These are phyloP conservation scores for Oryza nivara DNA, from an alignment of 176 grass and related monocot species.

Conservation along the genomic window DNA sequence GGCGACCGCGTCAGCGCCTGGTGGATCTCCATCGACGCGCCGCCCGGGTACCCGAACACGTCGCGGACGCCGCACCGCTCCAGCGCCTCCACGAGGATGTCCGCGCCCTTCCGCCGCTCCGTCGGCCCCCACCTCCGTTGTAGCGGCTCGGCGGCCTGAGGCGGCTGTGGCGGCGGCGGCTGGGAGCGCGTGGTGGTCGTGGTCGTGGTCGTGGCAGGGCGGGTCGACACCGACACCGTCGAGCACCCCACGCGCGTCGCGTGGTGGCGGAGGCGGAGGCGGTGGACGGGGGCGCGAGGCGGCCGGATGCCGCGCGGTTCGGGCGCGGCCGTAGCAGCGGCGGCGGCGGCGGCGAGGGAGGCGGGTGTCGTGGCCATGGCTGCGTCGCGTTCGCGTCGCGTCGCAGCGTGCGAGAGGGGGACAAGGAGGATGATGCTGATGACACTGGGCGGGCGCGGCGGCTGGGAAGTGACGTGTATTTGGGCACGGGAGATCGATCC, in stretches of 20 bases:
- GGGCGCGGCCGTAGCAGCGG: conserved; percentile 5
- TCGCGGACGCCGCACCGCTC: conserved; percentile 77
- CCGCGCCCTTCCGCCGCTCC: conserved; percentile 62
- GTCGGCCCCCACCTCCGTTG: not conserved
- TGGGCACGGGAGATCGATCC: not conserved
- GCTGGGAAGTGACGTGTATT: no score
- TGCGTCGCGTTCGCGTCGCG: not conserved
- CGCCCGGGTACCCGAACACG: conserved; percentile 88
- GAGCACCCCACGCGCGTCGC: no score
- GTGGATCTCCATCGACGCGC: conserved; percentile 93
- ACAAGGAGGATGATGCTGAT: no score
- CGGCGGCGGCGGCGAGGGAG: not conserved
- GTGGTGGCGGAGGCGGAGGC: no score
- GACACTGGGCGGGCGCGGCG: no score
- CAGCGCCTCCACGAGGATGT: conserved; percentile 94
- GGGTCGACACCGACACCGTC: no score
- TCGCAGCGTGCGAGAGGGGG: no score
- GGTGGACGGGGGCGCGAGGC: not conserved
- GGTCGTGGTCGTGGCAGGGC: no score
- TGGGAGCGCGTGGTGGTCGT: no score
- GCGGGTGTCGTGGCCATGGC: conserved; percentile 32
- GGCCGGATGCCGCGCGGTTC: not conserved
- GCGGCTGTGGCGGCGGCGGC: no score
- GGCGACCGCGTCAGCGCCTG: conserved; percentile 77
- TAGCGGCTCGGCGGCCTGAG: conserved; percentile 7